Conservation (phyloP, 345 rosid species). For the Conringia planisiliqua region DNA sequence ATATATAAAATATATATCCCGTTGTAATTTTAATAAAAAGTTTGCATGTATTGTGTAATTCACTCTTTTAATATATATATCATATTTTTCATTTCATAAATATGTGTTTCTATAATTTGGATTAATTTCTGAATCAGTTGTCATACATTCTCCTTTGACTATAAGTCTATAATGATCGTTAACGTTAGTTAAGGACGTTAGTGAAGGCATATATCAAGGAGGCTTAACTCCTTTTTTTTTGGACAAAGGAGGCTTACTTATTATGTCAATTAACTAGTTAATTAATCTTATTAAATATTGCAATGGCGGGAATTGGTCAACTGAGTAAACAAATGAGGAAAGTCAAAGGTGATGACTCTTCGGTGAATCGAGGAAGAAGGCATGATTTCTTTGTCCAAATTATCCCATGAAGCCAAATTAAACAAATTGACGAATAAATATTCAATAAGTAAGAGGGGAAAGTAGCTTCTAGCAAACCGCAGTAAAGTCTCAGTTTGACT, state of each 20-base stretch:
- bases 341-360: constrained; percentile 1
- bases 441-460: not conserved
- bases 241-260: not conserved
- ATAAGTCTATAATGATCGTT: constrained; percentile 9
- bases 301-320: constrained; percentile 13
- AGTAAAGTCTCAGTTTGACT: too few relatives aligned
- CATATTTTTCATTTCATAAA: not conserved
- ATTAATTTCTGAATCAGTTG: not conserved
- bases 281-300: not conserved
- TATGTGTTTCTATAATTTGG: not conserved
- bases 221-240: not conserved
- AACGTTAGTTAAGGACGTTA: constrained; percentile 33
- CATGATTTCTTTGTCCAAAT: constrained; percentile 3
- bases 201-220: constrained; percentile 45
- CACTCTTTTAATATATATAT: constrained; percentile 1
- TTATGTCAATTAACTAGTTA: not conserved
- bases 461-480: too few relatives aligned
- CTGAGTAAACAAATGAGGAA: constrained; percentile 13
- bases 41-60: constrained; percentile 31
- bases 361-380: not conserved
- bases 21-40: constrained; percentile 18
- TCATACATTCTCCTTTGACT: not conserved
- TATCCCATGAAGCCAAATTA: not conserved
- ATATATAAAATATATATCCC: constrained; percentile 22
- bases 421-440: not conserved